These are phyloP conservation scores for Zanthoxylum bungeanum DNA, from an alignment of 345 rosid genomes.

Conservation along the genomic window DNA sequence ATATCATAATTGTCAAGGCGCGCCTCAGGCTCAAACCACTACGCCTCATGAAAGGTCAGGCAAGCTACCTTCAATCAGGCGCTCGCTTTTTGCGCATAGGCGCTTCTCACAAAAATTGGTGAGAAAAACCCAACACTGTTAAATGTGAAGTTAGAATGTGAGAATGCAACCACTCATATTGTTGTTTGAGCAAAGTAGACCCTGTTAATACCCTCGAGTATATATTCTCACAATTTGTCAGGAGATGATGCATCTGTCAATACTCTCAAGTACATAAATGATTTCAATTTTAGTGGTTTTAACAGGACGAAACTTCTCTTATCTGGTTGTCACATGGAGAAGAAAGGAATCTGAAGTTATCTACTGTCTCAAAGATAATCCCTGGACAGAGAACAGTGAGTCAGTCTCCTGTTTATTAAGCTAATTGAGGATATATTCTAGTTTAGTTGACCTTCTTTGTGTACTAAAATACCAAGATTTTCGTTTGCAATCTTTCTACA, in stretches of 20 bases:
- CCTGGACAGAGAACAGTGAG: constrained; percentile 98
- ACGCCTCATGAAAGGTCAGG: no score
- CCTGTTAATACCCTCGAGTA: neutral
- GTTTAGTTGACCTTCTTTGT: constrained; percentile 15
- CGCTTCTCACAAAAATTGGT: no score
- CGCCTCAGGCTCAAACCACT: no score
- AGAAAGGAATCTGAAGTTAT: constrained; percentile 64
- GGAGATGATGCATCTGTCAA: constrained; percentile 12
- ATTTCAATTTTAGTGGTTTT: constrained; percentile 43
- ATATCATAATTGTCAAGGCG: no score
- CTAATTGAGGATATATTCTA: neutral
- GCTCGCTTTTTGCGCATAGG: no score
- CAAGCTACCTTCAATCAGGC: no score
- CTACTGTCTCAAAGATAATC: constrained; percentile 57
- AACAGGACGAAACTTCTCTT: constrained; percentile 84
- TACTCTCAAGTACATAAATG: constrained; percentile 28
- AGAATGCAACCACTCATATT: neutral
- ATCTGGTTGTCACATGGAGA: constrained; percentile 83
- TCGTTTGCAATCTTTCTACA: constrained; percentile 20
- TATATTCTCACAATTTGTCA: no score
- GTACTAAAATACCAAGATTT: neutral
- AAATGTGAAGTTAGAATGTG: neutral
- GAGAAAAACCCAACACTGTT: no score
- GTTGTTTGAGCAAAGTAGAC: neutral
- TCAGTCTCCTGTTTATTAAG: constrained; percentile 13